Conservation (phyloP, 1,284 basidiomycete species). For the Boletus calvinii region DNA sequence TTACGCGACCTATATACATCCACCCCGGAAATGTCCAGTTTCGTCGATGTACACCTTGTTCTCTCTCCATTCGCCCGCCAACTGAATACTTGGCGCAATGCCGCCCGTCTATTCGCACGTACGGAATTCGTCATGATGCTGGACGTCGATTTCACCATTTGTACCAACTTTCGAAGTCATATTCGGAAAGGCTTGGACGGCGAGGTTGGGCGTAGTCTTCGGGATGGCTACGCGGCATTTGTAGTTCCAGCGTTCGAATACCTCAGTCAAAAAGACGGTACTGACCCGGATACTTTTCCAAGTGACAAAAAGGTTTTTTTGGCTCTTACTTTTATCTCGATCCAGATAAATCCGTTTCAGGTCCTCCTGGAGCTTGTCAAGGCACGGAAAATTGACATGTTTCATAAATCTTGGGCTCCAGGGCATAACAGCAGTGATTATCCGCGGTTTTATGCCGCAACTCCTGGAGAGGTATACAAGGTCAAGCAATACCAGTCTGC, state of each 20-base stretch:
- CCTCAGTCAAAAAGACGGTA: slow-evolving; percentile 57
- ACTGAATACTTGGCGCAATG: slow-evolving; percentile 86
- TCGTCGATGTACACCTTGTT: slow-evolving; percentile 86
- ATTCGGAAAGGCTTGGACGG: slow-evolving; percentile 35
- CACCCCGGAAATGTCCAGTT: slow-evolving; percentile 58
- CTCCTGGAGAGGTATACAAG: slow-evolving; percentile 68
- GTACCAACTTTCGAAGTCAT: slow-evolving; percentile 70
- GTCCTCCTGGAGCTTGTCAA: slow-evolving; percentile 56
- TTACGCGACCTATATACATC: slow-evolving; percentile 66
- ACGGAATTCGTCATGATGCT: slow-evolving; percentile 86
- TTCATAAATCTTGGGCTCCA: slow-evolving; percentile 72
- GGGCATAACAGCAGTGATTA: slow-evolving; percentile 84
- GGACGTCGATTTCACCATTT: slow-evolving; percentile 82
- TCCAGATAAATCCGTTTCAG: slow-evolving; percentile 34
- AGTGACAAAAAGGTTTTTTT: slow-evolving; percentile 54
- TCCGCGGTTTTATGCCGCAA: slow-evolving; percentile 59
- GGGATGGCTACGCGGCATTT: slow-evolving; percentile 59
- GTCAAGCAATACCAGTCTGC: slow-evolving; percentile 73
- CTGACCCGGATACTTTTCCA: slow-evolving; percentile 59
- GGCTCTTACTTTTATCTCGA: background rate
- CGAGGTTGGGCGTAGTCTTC: slow-evolving; percentile 39
- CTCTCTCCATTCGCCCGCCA: slow-evolving; percentile 79
- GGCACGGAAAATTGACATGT: slow-evolving; percentile 60
- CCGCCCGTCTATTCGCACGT: slow-evolving; percentile 75
- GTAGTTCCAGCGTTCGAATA: slow-evolving; percentile 83